phyloP scores from a whole-genome alignment of 164 flowering plant species.

The Malania oleifera region DNA sequence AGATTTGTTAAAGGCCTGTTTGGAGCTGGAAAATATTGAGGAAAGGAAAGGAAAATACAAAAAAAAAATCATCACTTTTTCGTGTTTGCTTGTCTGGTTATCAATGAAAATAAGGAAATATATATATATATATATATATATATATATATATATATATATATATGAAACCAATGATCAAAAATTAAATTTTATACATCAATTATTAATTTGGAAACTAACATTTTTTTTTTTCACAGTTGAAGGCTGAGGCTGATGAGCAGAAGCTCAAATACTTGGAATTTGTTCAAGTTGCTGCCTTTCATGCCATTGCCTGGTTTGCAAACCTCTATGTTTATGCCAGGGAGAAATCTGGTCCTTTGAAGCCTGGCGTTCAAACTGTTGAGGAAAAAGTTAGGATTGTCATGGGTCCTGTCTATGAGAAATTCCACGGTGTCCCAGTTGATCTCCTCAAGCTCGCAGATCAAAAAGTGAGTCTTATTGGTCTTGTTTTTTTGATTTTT shows the following conservation, averaged over 20 bases:
- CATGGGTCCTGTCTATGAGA: conserved; percentile 35
- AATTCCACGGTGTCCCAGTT: conserved; percentile 31
- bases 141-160: too few relatives aligned
- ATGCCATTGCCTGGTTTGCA: conserved; percentile 19
- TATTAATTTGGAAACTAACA: too few relatives aligned
- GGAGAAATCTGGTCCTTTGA: conserved; percentile 42
- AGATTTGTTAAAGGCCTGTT: too few relatives aligned
- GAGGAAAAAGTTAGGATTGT: conserved; percentile 40
- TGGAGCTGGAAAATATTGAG: too few relatives aligned
- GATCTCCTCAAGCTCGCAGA: conserved; percentile 39
- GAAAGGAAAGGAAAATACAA: too few relatives aligned
- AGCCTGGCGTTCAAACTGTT: conserved; percentile 42
- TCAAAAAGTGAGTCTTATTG: conserved; percentile 26
- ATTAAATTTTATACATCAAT: too few relatives aligned
- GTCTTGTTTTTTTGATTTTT: neutral
- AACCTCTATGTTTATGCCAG: conserved; percentile 33
- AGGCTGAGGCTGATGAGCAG: conserved; percentile 18
- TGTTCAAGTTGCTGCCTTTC: conserved; percentile 31
- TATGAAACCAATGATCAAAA: too few relatives aligned
- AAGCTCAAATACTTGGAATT: conserved; percentile 38
- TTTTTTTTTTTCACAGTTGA: neutral
- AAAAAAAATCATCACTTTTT: too few relatives aligned
- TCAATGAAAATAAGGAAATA: too few relatives aligned
- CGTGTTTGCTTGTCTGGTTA: too few relatives aligned
- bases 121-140: too few relatives aligned